A percentile compares a stretch with the other conserved stretches of the same genome.
These are phyloP conservation scores for Geum urbanum DNA, from an alignment of 306 rosid species.

Conservation along the genomic window DNA sequence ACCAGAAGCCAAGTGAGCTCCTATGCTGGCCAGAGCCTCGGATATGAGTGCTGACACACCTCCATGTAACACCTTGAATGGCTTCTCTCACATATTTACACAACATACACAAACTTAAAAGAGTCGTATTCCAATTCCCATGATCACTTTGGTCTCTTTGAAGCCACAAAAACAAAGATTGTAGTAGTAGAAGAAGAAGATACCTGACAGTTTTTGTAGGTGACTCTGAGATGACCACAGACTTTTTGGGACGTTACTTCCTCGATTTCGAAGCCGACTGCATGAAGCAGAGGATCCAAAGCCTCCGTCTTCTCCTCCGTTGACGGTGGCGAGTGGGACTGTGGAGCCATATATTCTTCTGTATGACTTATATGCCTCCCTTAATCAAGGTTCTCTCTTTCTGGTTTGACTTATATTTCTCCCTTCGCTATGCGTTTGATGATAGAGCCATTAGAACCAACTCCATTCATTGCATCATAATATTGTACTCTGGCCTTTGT, in stretches of 20 bases:
- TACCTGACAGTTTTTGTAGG: constrained; percentile 71
- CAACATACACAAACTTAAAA: not conserved
- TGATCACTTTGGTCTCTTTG: not conserved
- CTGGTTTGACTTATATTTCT: too few relatives aligned
- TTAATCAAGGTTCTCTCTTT: too few relatives aligned
- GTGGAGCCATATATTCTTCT: not conserved
- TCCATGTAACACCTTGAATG: constrained; percentile 94
- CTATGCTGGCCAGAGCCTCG: constrained; percentile 69
- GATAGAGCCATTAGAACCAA: too few relatives aligned
- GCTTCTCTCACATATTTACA: constrained; percentile 33
- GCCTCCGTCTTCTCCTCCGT: constrained; percentile 29
- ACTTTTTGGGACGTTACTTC: constrained; percentile 50
- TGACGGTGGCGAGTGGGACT: not conserved
- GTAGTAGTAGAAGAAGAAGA: not conserved
- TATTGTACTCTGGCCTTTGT: too few relatives aligned
- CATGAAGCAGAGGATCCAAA: constrained; percentile 56
- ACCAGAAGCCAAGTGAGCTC: constrained; percentile 74
- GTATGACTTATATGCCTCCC: too few relatives aligned
- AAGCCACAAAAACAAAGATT: not conserved
- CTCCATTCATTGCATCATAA: too few relatives aligned
- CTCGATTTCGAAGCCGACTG: constrained; percentile 55
- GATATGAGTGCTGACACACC: constrained; percentile 92
- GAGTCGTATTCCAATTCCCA: not conserved
- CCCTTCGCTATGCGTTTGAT: too few relatives aligned
- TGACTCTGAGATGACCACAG: constrained; percentile 61